Evolutionary conservation across 192 early-diverging fungal genomes (phyloP).

Genomic region (Coemansia sp.): DNA sequence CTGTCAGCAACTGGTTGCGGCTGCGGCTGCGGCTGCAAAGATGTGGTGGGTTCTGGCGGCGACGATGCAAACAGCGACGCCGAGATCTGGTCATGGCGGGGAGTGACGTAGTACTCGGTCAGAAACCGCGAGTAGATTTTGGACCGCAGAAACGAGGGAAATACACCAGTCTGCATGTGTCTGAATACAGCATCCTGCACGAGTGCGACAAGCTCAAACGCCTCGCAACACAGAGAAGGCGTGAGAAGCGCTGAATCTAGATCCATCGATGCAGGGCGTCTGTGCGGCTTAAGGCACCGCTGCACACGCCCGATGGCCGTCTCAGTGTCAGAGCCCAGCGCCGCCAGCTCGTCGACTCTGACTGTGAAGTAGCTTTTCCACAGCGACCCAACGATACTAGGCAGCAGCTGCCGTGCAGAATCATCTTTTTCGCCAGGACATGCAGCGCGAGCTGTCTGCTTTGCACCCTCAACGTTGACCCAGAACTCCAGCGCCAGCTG

Average conservation of each 20-base stretch:
- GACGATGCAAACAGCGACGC: conserved; percentile 26
- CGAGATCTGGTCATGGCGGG: conserved; percentile 30
- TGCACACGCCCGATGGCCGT: conserved; percentile 36
- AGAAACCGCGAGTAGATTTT: conserved; percentile 68
- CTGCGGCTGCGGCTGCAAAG: conserved; percentile 2
- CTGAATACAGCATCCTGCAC: conserved; percentile 68
- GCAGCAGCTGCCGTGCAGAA: conserved; percentile 6
- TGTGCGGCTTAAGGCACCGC: conserved; percentile 33
- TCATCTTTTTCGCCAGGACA: not conserved
- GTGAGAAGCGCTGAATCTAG: conserved; percentile 19
- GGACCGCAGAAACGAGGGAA: conserved; percentile 61
- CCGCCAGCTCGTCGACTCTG: conserved; percentile 48
- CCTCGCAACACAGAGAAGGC: conserved; percentile 23
- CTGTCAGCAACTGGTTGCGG: not conserved
- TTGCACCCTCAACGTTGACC: conserved; percentile 69
- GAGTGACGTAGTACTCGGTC: conserved; percentile 56
- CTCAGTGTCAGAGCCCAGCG: conserved; percentile 27
- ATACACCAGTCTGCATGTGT: conserved; percentile 63
- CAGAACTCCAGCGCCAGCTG: conserved; percentile 72
- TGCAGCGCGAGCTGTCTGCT: conserved; percentile 15
- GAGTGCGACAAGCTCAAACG: conserved; percentile 31
- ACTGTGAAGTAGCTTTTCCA: conserved; percentile 57
- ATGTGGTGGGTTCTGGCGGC: not conserved
- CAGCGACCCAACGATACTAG: conserved; percentile 41
- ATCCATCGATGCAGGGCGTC: conserved; percentile 12